These are phyloP conservation scores for Pseudogymnoascus sp. DNA, from an alignment of 2,329 filamentous ascomycete species.

Conservation along the genomic window DNA sequence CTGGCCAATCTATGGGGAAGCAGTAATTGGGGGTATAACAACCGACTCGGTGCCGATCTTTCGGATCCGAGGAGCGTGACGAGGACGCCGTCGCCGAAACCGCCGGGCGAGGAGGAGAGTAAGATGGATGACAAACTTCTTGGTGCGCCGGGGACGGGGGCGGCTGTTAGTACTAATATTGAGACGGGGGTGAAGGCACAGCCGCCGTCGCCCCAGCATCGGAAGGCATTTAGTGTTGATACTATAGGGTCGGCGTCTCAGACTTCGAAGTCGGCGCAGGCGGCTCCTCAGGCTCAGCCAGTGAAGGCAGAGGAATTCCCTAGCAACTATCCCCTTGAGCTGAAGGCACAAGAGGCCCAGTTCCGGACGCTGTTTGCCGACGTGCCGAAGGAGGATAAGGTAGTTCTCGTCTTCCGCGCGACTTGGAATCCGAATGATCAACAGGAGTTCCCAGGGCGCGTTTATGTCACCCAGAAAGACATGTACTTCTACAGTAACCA, in stretches of 20 bases:
- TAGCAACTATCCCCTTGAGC: conserved; percentile 67
- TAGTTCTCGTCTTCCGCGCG: conserved; percentile 86
- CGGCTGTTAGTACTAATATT: not conserved
- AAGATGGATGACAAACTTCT: not conserved
- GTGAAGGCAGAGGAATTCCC: conserved; percentile 45
- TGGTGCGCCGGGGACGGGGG: not conserved
- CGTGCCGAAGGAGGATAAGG: conserved; percentile 66
- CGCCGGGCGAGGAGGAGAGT: not conserved
- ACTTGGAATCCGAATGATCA: conserved; percentile 71
- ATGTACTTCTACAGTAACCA: conserved; percentile 97
- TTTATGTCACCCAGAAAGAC: conserved; percentile 79
- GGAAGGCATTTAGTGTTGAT: conserved; percentile 24
- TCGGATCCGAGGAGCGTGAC: not conserved
- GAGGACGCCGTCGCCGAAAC: not conserved
- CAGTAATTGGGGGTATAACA: conserved; percentile 67
- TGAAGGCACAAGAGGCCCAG: conserved; percentile 83
- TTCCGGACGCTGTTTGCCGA: conserved; percentile 86
- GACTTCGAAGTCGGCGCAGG: conserved; percentile 15
- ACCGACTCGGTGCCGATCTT: conserved; percentile 35
- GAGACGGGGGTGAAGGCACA: not conserved
- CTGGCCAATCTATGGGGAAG: conserved; percentile 94
- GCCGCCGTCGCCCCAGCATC: conserved; percentile 15
- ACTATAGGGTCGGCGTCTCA: conserved; percentile 9
- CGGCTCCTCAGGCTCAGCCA: not conserved
- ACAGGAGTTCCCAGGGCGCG: conserved; percentile 71